phyloP scores from a whole-genome alignment of 129 eudicot genomes.

The Tagetes erecta region DNA sequence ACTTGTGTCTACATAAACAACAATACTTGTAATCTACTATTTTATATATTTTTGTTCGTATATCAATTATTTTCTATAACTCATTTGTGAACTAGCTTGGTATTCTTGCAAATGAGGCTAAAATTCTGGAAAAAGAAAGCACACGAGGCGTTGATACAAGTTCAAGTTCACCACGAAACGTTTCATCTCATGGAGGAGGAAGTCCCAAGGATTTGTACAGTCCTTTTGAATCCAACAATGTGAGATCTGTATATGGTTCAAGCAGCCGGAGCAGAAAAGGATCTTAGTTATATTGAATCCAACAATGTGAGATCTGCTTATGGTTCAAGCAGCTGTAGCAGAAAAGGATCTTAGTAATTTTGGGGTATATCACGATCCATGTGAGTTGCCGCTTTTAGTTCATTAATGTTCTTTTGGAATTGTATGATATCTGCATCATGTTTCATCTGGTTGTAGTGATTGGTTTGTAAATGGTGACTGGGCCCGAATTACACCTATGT shows the following conservation, averaged over 20 bases:
- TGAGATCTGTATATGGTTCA: constrained; percentile 51
- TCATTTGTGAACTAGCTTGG: constrained; percentile 49
- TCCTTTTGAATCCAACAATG: constrained; percentile 43
- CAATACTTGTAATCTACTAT: too few species aligned
- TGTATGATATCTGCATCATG: constrained; percentile 42
- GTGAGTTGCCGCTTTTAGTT: constrained; percentile 22
- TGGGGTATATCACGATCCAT: neutral
- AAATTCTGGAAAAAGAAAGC: constrained; percentile 64
- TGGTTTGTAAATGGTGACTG: constrained; percentile 38
- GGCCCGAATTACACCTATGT: constrained; percentile 28
- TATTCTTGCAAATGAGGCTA: constrained; percentile 83
- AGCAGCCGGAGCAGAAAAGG: constrained; percentile 68
- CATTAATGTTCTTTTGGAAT: constrained; percentile 24
- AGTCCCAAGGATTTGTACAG: constrained; percentile 65
- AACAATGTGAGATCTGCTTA: constrained; percentile 43
- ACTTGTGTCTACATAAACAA: too few species aligned
- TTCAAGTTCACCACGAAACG: constrained; percentile 54
- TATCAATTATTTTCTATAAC: neutral
- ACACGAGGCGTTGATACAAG: constrained; percentile 48
- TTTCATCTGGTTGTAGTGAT: constrained; percentile 27
- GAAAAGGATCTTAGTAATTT: constrained; percentile 49
- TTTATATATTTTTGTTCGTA: neutral
- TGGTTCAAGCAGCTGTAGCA: constrained; percentile 63
- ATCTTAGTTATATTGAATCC: constrained; percentile 40
- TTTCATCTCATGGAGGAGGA: constrained; percentile 59